Conservation (phyloP, 1,139 yeast genomes). For the Taphrina betulina region DNA sequence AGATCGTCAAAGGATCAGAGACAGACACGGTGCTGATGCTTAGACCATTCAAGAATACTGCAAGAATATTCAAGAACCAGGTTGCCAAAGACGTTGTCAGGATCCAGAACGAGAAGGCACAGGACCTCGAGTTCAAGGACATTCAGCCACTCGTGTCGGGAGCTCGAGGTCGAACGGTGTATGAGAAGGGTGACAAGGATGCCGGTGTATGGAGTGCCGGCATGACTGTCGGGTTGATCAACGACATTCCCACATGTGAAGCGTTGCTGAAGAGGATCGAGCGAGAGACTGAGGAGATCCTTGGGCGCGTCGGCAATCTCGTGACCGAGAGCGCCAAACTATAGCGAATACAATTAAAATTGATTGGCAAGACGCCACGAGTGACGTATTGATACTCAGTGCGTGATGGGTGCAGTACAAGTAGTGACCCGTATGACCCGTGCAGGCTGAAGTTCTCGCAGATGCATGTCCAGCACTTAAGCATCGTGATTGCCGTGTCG, state of each 20-base stretch:
- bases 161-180: constrained; percentile 43
- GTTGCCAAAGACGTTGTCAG: constrained; percentile 42
- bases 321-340: constrained; percentile 2
- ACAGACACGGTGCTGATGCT: constrained; percentile 44
- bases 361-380: too few relatives aligned
- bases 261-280: constrained; percentile 34
- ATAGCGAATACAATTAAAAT: too few relatives aligned
- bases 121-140: constrained; percentile 41
- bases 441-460: too few relatives aligned
- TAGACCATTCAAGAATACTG: constrained; percentile 44
- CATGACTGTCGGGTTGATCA: constrained; percentile 41
- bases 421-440: too few relatives aligned
- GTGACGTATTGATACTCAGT: too few relatives aligned
- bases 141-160: constrained; percentile 43
- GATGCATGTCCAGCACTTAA: too few relatives aligned
- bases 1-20: constrained; percentile 43
- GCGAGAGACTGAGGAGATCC: constrained; percentile 32
- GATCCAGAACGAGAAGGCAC: constrained; percentile 41
- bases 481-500: too few relatives aligned
- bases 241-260: constrained; percentile 36
- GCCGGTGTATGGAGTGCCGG: constrained; percentile 46
- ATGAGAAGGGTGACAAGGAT: constrained; percentile 43
- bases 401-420: too few relatives aligned
- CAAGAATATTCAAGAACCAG: constrained; percentile 43
- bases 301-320: constrained; percentile 14